A percentile compares a stretch with the other conserved stretches of the same genome.
phyloP scores from a whole-genome alignment of 345 rosid species.

The Salix udensis region DNA sequence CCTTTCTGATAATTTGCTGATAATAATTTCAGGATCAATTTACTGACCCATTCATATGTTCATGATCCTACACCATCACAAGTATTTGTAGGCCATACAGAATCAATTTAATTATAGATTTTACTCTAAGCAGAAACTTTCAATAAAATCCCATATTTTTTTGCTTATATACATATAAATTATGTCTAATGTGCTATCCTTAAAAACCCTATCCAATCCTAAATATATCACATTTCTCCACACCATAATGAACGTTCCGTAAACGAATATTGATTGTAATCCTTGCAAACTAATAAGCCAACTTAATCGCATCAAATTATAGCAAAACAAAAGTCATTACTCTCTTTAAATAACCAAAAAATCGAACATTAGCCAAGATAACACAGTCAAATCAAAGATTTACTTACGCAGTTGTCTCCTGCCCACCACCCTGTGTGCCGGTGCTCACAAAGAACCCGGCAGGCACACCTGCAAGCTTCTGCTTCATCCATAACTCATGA shows the following conservation, averaged over 20 bases:
- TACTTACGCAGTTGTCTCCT: constrained; percentile 31
- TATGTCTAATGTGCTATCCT: background rate
- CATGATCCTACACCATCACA: background rate
- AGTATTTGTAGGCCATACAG: background rate
- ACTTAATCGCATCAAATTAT: background rate
- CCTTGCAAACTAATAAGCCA: background rate
- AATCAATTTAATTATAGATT: background rate
- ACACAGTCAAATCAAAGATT: background rate
- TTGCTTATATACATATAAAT: background rate
- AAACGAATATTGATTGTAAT: background rate
- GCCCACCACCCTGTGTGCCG: constrained; percentile 57
- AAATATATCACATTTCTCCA: background rate
- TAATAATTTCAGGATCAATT: background rate
- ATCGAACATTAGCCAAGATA: background rate
- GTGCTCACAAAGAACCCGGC: constrained; percentile 56
- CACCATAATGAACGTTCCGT: background rate
- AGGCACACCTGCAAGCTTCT: constrained; percentile 28
- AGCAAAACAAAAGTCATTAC: background rate
- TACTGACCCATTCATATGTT: background rate
- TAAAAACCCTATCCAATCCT: background rate
- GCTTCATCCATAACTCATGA: constrained; percentile 54
- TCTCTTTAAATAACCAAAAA: background rate
- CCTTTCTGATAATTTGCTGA: no score
- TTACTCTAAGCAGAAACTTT: background rate
- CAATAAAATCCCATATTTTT: background rate